phyloP scores from a whole-genome alignment of 129 eudicot species.

The carrot (Daucus carota) region DH1_v3.0 NC_030383.2:42262501-42263000 shows the following conservation, averaged over 20 bases:
- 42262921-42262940: neutral
- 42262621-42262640: neutral
- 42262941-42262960: neutral
- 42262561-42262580: slow-evolving; percentile 81
- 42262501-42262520: slow-evolving; percentile 97
- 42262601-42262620: slow-evolving; percentile 41
- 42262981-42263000: neutral
- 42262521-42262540: slow-evolving; percentile 81
- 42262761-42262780: slow-evolving; percentile 70
- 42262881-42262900: neutral
- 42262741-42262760: slow-evolving; percentile 62
- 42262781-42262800: slow-evolving; percentile 57
- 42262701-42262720: slow-evolving; percentile 81
- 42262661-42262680: neutral
- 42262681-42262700: slow-evolving; percentile 92
- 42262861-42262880: neutral
- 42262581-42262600: slow-evolving; percentile 87
- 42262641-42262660: neutral
- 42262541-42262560: slow-evolving; percentile 78
- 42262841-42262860: neutral
- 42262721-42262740: slow-evolving; percentile 86
- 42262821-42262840: slow-evolving; percentile 31
- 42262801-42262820: slow-evolving; percentile 87
- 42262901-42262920: neutral
- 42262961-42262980: neutral